Percentiles rank a stretch among this genome's conserved stretches.
phyloP scores from a whole-genome alignment of 768 basidiomycete genomes.

The Chiua virens region DNA sequence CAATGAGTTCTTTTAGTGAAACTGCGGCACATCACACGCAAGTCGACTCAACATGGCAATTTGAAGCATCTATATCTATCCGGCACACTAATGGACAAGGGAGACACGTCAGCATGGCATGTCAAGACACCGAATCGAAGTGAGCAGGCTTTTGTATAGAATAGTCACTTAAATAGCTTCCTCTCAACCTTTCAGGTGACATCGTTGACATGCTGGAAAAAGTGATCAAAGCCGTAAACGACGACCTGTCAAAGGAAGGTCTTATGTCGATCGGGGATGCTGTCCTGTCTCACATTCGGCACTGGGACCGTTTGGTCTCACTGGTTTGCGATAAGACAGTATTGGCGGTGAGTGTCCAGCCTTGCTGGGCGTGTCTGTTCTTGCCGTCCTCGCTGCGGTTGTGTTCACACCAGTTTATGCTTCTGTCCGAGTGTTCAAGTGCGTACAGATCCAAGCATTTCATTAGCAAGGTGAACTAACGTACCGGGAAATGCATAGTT shows the following conservation, averaged over 20 bases:
- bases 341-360: background rate
- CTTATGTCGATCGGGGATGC: slow-evolving; percentile 7
- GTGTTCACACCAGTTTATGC: no score
- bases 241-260: slow-evolving; percentile 6
- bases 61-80: slow-evolving; percentile 19
- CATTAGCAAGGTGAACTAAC: no score
- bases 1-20: slow-evolving; percentile 1
- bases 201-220: no score
- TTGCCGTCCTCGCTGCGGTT: background rate
- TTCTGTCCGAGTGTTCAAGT: no score
- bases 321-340: background rate
- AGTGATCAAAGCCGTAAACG: background rate
- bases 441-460: no score
- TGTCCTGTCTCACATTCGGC: slow-evolving; percentile 6
- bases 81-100: slow-evolving; percentile 12
- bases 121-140: slow-evolving; percentile 20
- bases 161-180: no score
- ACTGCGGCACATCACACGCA: slow-evolving; percentile 2
- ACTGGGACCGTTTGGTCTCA: slow-evolving; percentile 8
- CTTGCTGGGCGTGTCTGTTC: slow-evolving; percentile 3
- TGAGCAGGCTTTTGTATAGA: background rate
- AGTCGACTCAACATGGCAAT: slow-evolving; percentile 7
- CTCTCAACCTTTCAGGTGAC: no score
- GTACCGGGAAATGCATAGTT: background rate
- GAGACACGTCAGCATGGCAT: slow-evolving; percentile 14